Conservation (phyloP, 129 eudicot genomes). For the Tanacetum coccineum region DNA sequence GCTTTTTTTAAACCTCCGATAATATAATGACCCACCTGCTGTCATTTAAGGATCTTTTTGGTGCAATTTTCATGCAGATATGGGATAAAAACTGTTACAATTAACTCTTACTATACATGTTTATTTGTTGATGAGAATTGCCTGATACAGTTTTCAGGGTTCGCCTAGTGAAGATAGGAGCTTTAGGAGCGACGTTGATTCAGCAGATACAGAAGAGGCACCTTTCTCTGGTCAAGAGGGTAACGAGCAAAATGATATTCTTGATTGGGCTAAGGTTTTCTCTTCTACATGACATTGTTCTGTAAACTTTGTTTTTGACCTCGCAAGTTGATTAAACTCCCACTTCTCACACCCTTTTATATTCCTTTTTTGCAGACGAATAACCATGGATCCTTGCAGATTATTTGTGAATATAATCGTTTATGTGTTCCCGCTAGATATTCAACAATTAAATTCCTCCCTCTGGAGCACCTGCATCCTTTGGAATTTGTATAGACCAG, state of each 20-base stretch:
- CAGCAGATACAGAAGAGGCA: conserved; percentile 72
- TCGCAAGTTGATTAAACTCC: not conserved
- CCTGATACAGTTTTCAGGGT: conserved; percentile 66
- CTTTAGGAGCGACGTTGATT: conserved; percentile 68
- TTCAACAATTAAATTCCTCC: conserved; percentile 64
- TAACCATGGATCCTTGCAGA: conserved; percentile 79
- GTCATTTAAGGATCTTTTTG: not conserved
- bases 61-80: not conserved
- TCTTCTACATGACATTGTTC: not conserved
- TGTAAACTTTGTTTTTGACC: conserved; percentile 11
- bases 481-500: too few species aligned
- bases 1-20: not conserved
- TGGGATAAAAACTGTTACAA: not conserved
- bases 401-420: conserved; percentile 78
- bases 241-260: conserved; percentile 63
- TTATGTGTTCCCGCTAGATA: conserved; percentile 68
- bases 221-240: conserved; percentile 80
- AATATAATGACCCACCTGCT: not conserved
- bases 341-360: conserved; percentile 6
- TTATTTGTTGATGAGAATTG: conserved; percentile 13
- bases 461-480: too few species aligned
- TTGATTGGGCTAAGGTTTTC: conserved; percentile 95
- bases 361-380: conserved; percentile 53
- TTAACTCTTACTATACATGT: not conserved
- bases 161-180: conserved; percentile 80